Conservation (phyloP, 257 asterid genomes). For the Solanum raphanifolium region DNA sequence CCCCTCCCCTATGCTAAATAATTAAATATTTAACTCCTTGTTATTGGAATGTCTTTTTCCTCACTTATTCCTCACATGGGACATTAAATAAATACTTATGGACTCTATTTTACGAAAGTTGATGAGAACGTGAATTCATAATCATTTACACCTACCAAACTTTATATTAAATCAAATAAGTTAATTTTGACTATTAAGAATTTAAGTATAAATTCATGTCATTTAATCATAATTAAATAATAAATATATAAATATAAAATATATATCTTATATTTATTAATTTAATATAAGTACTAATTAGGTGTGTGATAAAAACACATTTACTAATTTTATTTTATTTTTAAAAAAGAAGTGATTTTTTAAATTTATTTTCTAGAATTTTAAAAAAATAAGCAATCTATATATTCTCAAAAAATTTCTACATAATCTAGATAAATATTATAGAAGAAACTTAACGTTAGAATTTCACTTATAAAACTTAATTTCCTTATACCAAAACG, state of each 20-base stretch:
- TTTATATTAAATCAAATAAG: neutral
- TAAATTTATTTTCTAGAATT: neutral
- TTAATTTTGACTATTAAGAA: neutral
- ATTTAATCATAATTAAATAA: neutral
- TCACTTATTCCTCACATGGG: neutral
- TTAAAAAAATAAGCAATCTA: neutral
- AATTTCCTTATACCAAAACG: neutral
- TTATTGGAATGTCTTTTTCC: neutral
- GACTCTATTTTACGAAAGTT: too few species aligned
- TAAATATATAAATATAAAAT: neutral
- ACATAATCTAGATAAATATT: neutral
- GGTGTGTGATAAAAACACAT: neutral
- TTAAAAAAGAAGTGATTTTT: neutral
- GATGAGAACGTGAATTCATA: neutral
- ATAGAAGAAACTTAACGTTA: rapidly evolving
- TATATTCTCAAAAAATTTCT: neutral
- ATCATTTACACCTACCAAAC: neutral
- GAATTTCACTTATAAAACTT: neutral
- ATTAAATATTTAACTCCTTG: neutral
- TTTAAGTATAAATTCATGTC: neutral
- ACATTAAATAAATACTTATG: neutral
- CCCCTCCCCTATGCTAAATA: neutral
- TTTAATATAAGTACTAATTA: neutral
- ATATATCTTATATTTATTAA: neutral
- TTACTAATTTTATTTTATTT: too few species aligned